Evolutionary conservation across 2,329 filamentous ascomycete species (phyloP).

Genomic region (Alternaria ventricosa): DNA sequence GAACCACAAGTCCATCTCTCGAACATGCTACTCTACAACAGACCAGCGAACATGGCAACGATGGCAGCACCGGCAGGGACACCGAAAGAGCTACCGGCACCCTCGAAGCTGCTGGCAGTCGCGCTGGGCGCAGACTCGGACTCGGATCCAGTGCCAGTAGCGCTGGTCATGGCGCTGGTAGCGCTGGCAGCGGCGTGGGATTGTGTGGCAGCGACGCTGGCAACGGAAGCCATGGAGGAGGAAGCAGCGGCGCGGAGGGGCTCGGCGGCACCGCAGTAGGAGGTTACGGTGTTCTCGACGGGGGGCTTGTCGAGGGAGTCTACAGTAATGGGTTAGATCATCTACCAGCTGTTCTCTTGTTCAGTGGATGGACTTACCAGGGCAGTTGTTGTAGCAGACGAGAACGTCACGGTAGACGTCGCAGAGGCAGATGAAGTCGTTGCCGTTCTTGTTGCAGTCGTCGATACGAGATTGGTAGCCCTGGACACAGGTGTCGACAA

Average conservation of each 20-base stretch:
- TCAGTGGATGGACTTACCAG: constrained; percentile 26
- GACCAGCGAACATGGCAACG: constrained; percentile 25
- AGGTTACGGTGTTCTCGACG: constrained; percentile 44
- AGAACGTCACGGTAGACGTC: constrained; percentile 60
- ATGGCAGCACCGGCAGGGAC: constrained; percentile 33
- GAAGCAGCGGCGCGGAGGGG: constrained; percentile 37
- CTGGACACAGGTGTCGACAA: constrained; percentile 58
- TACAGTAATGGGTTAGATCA: not conserved
- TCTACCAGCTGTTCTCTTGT: not conserved
- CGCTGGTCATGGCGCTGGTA: not conserved
- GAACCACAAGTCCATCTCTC: not conserved
- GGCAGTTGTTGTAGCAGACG: constrained; percentile 71
- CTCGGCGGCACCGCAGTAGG: constrained; percentile 52
- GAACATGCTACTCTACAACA: constrained; percentile 19
- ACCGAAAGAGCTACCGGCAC: constrained; percentile 17
- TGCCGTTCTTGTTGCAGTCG: constrained; percentile 48
- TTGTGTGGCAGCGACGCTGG: constrained; percentile 28
- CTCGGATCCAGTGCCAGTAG: not conserved
- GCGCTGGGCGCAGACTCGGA: constrained; percentile 2
- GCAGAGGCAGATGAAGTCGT: constrained; percentile 66
- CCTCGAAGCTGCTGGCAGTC: constrained; percentile 19
- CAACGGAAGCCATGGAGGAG: constrained; percentile 22
- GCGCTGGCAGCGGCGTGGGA: constrained; percentile 12
- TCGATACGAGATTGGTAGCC: constrained; percentile 52
- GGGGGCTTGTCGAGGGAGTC: constrained; percentile 48